phyloP scores from a whole-genome alignment of 768 basidiomycete genomes.

The Pleurotus cornucopiae region DNA sequence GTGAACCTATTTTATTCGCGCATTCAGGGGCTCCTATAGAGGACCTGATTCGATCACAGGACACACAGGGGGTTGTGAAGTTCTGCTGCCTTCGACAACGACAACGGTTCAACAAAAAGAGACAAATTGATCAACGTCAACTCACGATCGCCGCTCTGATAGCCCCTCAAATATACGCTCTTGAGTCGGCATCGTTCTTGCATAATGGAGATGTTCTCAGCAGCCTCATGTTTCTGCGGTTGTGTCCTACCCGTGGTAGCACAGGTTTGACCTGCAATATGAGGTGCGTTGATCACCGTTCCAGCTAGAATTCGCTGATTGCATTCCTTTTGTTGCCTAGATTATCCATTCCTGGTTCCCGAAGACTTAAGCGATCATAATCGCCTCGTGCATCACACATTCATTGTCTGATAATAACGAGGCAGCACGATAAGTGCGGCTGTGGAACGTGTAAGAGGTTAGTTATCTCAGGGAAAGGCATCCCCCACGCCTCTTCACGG shows the following conservation, averaged over 20 bases:
- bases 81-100: too few relatives aligned
- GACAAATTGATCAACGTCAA: too few relatives aligned
- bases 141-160: too few relatives aligned
- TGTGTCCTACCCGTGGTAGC: background rate
- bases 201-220: too few relatives aligned
- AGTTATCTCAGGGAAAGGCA: background rate
- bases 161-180: too few relatives aligned
- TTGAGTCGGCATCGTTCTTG: too few relatives aligned
- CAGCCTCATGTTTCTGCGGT: background rate
- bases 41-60: too few relatives aligned
- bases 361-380: background rate
- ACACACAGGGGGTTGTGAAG: too few relatives aligned
- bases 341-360: background rate
- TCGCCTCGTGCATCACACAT: conserved; percentile 2
- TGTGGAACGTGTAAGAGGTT: conserved; percentile 2
- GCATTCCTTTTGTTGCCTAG: background rate
- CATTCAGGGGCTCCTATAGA: too few relatives aligned
- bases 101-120: too few relatives aligned
- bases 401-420: conserved; percentile 4
- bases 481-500: conserved; percentile 2
- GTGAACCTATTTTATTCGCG: too few relatives aligned
- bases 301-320: background rate
- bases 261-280: conserved; percentile 5
- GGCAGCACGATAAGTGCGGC: background rate
- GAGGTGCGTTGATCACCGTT: background rate